Conservation (phyloP, 805 yeast genomes). For the Candida silvatica region DNA sequence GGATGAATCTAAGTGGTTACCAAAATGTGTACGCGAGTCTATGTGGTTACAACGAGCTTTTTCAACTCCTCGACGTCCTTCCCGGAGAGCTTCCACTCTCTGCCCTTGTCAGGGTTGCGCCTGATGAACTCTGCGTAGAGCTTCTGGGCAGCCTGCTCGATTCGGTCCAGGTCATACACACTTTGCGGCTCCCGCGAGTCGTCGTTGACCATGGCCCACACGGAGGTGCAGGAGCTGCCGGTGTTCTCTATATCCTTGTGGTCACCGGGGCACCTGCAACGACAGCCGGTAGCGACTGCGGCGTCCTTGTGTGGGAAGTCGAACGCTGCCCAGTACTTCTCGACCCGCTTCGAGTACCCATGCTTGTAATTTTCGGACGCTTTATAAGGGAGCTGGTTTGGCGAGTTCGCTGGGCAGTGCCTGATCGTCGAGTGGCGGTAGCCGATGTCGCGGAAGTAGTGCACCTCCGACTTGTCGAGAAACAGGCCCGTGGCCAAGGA, state of each 20-base stretch:
- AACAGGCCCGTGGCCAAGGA: slow-evolving; percentile 78
- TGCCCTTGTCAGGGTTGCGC: slow-evolving; percentile 13
- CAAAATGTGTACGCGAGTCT: too few relatives aligned
- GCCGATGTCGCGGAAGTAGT: slow-evolving; percentile 90
- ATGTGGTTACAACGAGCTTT: not conserved
- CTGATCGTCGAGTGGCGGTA: slow-evolving; percentile 72
- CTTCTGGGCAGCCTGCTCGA: slow-evolving; percentile 17
- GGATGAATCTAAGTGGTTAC: not conserved
- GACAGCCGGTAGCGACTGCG: slow-evolving; percentile 78
- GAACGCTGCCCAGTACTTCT: slow-evolving; percentile 26
- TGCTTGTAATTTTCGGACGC: slow-evolving; percentile 26
- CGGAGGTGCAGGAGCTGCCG: slow-evolving; percentile 39
- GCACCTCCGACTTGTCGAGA: slow-evolving; percentile 60
- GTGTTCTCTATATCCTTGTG: slow-evolving; percentile 49
- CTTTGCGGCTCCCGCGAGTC: slow-evolving; percentile 14
- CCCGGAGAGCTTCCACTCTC: slow-evolving; percentile 18
- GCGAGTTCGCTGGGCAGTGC: slow-evolving; percentile 76
- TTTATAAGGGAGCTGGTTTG: slow-evolving; percentile 38
- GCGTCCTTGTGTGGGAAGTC: slow-evolving; percentile 25
- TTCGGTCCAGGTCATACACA: slow-evolving; percentile 21
- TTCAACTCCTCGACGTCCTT: slow-evolving; percentile 12
- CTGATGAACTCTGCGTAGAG: slow-evolving; percentile 16
- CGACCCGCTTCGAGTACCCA: slow-evolving; percentile 25
- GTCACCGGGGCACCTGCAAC: slow-evolving; percentile 69
- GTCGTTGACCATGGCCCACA: slow-evolving; percentile 33